Evolutionary conservation across 1,139 yeast genomes (phyloP), one percentile per base, ranked within the genome.

Genomic region (Debaryomyces subglobosus): DNA sequence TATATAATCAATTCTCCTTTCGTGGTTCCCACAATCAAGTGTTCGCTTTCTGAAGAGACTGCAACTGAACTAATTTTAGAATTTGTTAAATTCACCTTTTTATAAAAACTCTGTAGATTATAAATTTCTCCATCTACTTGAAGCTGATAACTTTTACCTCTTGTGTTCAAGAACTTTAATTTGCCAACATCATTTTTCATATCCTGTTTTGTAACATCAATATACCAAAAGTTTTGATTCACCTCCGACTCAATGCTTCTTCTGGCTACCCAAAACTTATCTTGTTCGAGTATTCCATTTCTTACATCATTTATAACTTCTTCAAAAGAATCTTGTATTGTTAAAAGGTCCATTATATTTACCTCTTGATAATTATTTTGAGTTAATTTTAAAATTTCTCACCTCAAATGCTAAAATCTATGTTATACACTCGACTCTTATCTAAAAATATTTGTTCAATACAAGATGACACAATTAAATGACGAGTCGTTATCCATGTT

Each of bases 311-410:
- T 44, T 7, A 78, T 63, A 5, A 72, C 77, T 1, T 74, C 77
- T 34, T 61, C 60, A 48, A 80, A 77, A 10, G 72, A 61, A 4
- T 72, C 64, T 60, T 81, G 84, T 2, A 80, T 65, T 2, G 68
- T 59, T 10, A 69, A 50, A 21, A 63, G 53, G 21, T 65, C 61
- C 52, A 65, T 54, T 12, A 7, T 13, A 32, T 16, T 30, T 39
- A 25, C 23, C 12, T 23, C 35, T 8, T 27, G 12, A 32, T 29
- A 30, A 1, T 16, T 7, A 24, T 38, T 24, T 8, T 18, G 25
- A 20, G 12, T 16, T 6, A 36, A 36, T 13, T 36, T 23, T 7
- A 36, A n/a, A 36, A 23, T 21, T 21, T 35, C 38, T 35, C 38
- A 35, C 38, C 10, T 21, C 38, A 35, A 18, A 35, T 12, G n/a